phyloP scores from a whole-genome alignment of 306 rosid genomes.

The Oxytropis ochrocephala region DNA sequence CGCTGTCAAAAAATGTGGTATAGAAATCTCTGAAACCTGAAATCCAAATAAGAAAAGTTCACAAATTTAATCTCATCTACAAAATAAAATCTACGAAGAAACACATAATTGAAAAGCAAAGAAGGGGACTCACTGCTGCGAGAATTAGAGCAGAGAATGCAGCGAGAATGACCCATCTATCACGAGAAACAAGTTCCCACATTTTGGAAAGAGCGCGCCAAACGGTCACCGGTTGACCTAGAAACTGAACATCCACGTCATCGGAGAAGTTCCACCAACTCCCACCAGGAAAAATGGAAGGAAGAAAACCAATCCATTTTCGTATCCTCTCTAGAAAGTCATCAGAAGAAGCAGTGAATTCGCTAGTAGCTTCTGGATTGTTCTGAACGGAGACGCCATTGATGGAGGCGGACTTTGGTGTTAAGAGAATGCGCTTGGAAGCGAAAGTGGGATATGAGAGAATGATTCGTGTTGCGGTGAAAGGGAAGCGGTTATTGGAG shows the following conservation, averaged over 20 bases:
- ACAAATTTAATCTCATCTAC: not conserved
- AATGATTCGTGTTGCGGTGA: slow-evolving; percentile 11
- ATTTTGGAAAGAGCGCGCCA: slow-evolving; percentile 64
- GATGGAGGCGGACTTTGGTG: slow-evolving; percentile 49
- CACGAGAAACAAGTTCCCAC: slow-evolving; percentile 79
- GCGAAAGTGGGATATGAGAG: slow-evolving; percentile 2
- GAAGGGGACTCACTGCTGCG: slow-evolving; percentile 49
- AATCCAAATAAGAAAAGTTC: not conserved
- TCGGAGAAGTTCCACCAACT: slow-evolving; percentile 75
- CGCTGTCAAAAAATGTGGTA: slow-evolving; percentile 91
- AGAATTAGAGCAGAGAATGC: slow-evolving; percentile 73
- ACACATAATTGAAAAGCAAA: not conserved
- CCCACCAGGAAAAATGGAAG: slow-evolving; percentile 68
- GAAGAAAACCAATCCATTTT: slow-evolving; percentile 26
- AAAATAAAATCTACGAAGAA: not conserved
- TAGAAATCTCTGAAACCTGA: slow-evolving; percentile 83
- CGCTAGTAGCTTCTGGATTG: slow-evolving; percentile 29
- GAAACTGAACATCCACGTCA: slow-evolving; percentile 33
- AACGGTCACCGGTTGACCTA: slow-evolving; percentile 70
- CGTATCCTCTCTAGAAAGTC: slow-evolving; percentile 29
- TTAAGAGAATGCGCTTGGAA: slow-evolving; percentile 20
- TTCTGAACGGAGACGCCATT: slow-evolving; percentile 46
- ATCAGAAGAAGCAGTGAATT: not conserved
- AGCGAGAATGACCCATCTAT: slow-evolving; percentile 72
- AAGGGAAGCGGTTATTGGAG: slow-evolving; percentile 9